Evolutionary conservation across 2,329 filamentous ascomycete species (phyloP).

Genomic region (Huntiella decipiens): DNA sequence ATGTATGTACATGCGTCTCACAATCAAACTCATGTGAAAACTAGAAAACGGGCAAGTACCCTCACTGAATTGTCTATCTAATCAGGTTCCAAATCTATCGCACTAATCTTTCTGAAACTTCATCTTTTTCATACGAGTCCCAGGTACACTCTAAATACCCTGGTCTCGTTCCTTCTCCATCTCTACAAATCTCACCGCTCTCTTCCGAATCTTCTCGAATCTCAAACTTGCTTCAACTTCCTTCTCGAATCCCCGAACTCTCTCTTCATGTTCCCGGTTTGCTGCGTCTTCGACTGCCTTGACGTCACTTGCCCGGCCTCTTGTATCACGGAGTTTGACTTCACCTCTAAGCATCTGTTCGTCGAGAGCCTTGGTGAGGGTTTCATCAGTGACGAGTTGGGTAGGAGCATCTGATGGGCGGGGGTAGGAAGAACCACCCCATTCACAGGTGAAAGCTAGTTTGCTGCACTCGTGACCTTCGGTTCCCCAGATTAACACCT

Average conservation of each 20-base stretch:
- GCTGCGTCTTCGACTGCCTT: slow-evolving; percentile 19
- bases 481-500: slow-evolving; percentile 50
- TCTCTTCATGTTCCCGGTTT: slow-evolving; percentile 24
- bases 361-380: slow-evolving; percentile 28
- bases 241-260: slow-evolving; percentile 22
- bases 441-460: slow-evolving; percentile 33
- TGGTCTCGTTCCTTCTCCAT: slow-evolving; percentile 6
- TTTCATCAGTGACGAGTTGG: slow-evolving; percentile 16
- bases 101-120: no score
- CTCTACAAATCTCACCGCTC: slow-evolving; percentile 25
- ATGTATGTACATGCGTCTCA: no score
- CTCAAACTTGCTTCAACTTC: slow-evolving; percentile 30
- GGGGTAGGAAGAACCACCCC: slow-evolving; percentile 31
- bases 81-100: no score
- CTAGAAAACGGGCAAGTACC: no score
- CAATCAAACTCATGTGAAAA: no score
- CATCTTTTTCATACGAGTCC: no score
- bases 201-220: slow-evolving; percentile 30
- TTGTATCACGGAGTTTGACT: slow-evolving; percentile 23
- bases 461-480: slow-evolving; percentile 23
- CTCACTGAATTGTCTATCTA: no score
- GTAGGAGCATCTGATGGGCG: neutral
- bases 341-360: slow-evolving; percentile 27
- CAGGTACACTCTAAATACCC: slow-evolving; percentile 2
- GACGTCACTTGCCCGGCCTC: slow-evolving; percentile 18